Percentiles rank a stretch among this genome's conserved stretches.
Conservation (phyloP, 2,329 filamentous ascomycete species). For the Meredithiella fracta region DNA sequence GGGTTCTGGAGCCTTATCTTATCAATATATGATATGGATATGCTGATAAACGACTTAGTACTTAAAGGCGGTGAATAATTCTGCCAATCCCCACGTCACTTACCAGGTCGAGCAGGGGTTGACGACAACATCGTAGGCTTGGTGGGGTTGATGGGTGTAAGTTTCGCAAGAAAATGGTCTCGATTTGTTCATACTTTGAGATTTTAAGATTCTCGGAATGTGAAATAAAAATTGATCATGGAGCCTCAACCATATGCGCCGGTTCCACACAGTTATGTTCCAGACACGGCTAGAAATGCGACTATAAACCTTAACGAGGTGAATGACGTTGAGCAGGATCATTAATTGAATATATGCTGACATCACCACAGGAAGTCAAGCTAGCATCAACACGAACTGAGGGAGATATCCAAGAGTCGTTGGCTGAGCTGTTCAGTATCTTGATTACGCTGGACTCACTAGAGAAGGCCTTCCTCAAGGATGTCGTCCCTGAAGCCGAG, state of each 20-base stretch:
- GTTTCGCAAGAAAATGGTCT: neutral
- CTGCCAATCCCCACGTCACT: constrained; percentile 12
- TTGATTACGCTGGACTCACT: constrained; percentile 89
- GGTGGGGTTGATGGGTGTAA: neutral
- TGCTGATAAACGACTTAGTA: neutral
- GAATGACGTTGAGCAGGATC: constrained; percentile 16
- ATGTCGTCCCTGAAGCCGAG: constrained; percentile 77
- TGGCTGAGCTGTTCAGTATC: constrained; percentile 95
- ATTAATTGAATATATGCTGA: neutral
- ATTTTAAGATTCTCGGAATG: constrained; percentile 3
- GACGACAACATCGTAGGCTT: neutral
- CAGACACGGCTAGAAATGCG: constrained; percentile 64
- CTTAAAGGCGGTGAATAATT: constrained; percentile 11
- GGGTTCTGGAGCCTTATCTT: constrained; percentile 13
- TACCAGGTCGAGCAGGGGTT: neutral
- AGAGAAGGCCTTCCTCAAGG: constrained; percentile 91
- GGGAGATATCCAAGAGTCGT: constrained; percentile 83
- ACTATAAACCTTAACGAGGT: constrained; percentile 91
- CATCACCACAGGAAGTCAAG: constrained; percentile 61
- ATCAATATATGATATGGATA: constrained; percentile 7
- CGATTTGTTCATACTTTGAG: neutral
- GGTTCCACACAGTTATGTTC: constrained; percentile 80
- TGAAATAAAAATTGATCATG: constrained; percentile 19
- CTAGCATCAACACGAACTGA: constrained; percentile 73
- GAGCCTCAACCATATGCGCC: constrained; percentile 64